phyloP scores from a whole-genome alignment of 768 basidiomycete genomes.

The Russula compacta region DNA sequence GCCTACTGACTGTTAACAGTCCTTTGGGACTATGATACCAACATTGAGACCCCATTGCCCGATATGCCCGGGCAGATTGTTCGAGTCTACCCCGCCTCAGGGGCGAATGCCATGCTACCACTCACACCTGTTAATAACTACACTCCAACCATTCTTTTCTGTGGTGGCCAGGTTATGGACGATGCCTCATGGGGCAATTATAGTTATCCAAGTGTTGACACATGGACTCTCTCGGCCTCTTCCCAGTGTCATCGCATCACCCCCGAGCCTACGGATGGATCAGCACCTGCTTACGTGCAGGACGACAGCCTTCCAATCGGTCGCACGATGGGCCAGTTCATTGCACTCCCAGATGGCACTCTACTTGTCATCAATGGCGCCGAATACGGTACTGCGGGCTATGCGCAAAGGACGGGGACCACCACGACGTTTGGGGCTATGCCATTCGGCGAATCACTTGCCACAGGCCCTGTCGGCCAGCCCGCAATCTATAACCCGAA shows the following conservation, averaged over 20 bases:
- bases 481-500: conserved; percentile 80
- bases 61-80: conserved; percentile 64
- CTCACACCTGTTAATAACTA: conserved; percentile 85
- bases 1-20: conserved; percentile 26
- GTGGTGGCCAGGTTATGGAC: conserved; percentile 78
- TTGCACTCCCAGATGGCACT: conserved; percentile 69
- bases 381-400: conserved; percentile 80
- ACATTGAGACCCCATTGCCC: conserved; percentile 24
- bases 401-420: conserved; percentile 42
- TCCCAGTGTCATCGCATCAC: conserved; percentile 73
- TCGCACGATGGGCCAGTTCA: conserved; percentile 88
- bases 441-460: conserved; percentile 66
- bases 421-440: conserved; percentile 36
- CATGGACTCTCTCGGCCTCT: conserved; percentile 61
- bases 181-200: conserved; percentile 70
- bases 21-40: conserved; percentile 44
- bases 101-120: conserved; percentile 83
- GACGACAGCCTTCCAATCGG: conserved; percentile 70
- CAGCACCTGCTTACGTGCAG: conserved; percentile 46
- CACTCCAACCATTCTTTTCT: conserved; percentile 77
- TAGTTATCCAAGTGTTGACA: conserved; percentile 59
- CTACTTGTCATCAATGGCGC: conserved; percentile 77
- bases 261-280: conserved; percentile 69
- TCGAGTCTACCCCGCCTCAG: conserved; percentile 85
- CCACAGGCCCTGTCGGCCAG: conserved; percentile 65